These are phyloP conservation scores for Jasminum sambac DNA, from an alignment of 257 asterid species.

Conservation along the genomic window DNA sequence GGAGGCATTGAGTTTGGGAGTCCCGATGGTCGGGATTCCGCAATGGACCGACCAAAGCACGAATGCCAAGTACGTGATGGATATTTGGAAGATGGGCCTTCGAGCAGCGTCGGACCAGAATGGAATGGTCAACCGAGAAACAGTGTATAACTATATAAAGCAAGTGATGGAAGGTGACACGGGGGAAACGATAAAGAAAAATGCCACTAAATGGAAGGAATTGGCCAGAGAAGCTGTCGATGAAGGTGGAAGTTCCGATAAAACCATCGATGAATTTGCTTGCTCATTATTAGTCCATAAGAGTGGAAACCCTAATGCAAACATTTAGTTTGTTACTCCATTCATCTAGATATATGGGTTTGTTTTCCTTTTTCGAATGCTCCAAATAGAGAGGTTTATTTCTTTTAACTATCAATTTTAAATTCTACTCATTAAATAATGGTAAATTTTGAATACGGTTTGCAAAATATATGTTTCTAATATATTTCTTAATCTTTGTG, in stretches of 20 bases:
- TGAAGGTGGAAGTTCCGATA: slow-evolving; percentile 41
- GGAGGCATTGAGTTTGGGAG: slow-evolving; percentile 39
- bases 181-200: slow-evolving; percentile 28
- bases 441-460: too few species aligned
- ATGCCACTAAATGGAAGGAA: slow-evolving; percentile 35
- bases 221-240: slow-evolving; percentile 30
- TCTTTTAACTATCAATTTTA: too few species aligned
- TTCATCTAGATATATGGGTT: too few species aligned
- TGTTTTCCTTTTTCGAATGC: too few species aligned
- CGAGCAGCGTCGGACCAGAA: slow-evolving; percentile 12
- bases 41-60: slow-evolving; percentile 41
- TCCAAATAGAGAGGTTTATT: too few species aligned
- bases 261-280: slow-evolving; percentile 32
- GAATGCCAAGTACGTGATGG: slow-evolving; percentile 32
- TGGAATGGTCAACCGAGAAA: slow-evolving; percentile 31
- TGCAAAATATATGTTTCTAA: too few species aligned
- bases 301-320: too few species aligned
- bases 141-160: slow-evolving; percentile 23
- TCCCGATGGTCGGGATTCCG: slow-evolving; percentile 40
- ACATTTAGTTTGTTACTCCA: too few species aligned
- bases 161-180: slow-evolving; percentile 34
- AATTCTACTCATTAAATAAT: too few species aligned
- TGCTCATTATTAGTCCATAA: background rate
- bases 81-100: slow-evolving; percentile 38
- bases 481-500: too few species aligned